Evolutionary conservation across 2,329 filamentous ascomycete genomes (phyloP).

Genomic region (Pseudogymnoascus sp.): DNA sequence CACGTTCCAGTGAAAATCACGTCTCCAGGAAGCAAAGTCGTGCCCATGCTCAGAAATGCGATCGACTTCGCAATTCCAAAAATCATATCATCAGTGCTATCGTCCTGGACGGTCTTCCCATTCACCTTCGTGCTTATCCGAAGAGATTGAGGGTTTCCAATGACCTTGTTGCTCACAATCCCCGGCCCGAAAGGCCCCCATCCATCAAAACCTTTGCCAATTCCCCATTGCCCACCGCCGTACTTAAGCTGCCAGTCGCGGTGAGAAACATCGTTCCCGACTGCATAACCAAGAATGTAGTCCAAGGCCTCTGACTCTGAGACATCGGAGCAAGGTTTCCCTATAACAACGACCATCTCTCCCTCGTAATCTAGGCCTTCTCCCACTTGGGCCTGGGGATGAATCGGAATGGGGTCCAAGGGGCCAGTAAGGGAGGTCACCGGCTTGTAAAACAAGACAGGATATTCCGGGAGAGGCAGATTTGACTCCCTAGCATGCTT

Average conservation of each 20-base stretch:
- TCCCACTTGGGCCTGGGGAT: slow-evolving; percentile 55
- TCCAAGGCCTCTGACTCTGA: slow-evolving; percentile 58
- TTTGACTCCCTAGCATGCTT: slow-evolving; percentile 64
- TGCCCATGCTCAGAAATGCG: slow-evolving; percentile 52
- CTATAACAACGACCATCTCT: slow-evolving; percentile 68
- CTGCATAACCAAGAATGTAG: slow-evolving; percentile 66
- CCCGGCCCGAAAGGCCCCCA: slow-evolving; percentile 69
- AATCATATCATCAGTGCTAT: slow-evolving; percentile 54
- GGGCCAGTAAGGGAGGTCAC: slow-evolving; percentile 59
- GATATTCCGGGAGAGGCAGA: slow-evolving; percentile 62
- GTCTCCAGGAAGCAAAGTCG: slow-evolving; percentile 56
- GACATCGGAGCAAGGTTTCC: slow-evolving; percentile 58
- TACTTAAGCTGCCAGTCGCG: slow-evolving; percentile 67
- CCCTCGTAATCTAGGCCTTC: slow-evolving; percentile 72
- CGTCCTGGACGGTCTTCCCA: slow-evolving; percentile 49
- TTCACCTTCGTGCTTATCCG: slow-evolving; percentile 53
- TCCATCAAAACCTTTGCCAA: slow-evolving; percentile 68
- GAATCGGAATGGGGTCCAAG: slow-evolving; percentile 58
- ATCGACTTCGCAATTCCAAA: slow-evolving; percentile 55
- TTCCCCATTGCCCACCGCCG: slow-evolving; percentile 62
- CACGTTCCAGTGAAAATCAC: slow-evolving; percentile 60
- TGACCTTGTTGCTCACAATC: slow-evolving; percentile 52
- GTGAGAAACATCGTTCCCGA: slow-evolving; percentile 75
- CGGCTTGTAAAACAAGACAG: slow-evolving; percentile 70
- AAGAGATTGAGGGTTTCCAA: slow-evolving; percentile 51